These are phyloP conservation scores for Mycena venus DNA, from an alignment of 768 basidiomycete species.

Conservation along the genomic window DNA sequence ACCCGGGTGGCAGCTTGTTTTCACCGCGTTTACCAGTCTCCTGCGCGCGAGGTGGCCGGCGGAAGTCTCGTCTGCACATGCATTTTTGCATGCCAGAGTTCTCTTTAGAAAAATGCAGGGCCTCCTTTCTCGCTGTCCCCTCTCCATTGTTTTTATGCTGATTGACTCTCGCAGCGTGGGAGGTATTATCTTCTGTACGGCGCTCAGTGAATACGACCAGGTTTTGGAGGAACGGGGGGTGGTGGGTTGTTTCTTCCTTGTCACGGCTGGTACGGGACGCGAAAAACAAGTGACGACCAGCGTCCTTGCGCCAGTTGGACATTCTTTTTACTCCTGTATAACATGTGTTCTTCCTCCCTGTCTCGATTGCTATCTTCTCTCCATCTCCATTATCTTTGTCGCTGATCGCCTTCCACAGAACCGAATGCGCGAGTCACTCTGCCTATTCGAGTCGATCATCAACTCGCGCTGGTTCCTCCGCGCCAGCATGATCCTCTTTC, in stretches of 20 bases:
- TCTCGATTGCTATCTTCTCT: too few species aligned
- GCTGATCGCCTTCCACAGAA: constrained; percentile 60
- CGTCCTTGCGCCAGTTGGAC: too few species aligned
- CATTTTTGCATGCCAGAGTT: too few species aligned
- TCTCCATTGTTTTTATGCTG: neutral
- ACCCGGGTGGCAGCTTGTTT: too few species aligned
- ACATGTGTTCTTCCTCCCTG: too few species aligned
- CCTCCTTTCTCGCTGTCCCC: too few species aligned
- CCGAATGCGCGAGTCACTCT: constrained; percentile 81
- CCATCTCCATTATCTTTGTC: neutral
- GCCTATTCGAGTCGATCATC: constrained; percentile 77
- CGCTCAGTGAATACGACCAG: constrained; percentile 71
- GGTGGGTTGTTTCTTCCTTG: constrained; percentile 43
- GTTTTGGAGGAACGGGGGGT: constrained; percentile 65
- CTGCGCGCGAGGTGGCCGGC: too few species aligned
- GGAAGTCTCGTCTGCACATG: too few species aligned
- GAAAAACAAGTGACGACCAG: too few species aligned
- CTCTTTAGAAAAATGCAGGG: too few species aligned
- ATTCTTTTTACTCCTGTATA: too few species aligned
- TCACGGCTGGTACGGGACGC: neutral
- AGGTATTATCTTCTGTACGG: constrained; percentile 68
- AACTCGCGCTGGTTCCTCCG: constrained; percentile 56
- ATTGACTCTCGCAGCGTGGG: constrained; percentile 52
- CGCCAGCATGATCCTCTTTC: constrained; percentile 75
- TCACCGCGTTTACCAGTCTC: too few species aligned